Conservation (phyloP, 176 grass and related monocot species). For the Zea luxurians region DNA sequence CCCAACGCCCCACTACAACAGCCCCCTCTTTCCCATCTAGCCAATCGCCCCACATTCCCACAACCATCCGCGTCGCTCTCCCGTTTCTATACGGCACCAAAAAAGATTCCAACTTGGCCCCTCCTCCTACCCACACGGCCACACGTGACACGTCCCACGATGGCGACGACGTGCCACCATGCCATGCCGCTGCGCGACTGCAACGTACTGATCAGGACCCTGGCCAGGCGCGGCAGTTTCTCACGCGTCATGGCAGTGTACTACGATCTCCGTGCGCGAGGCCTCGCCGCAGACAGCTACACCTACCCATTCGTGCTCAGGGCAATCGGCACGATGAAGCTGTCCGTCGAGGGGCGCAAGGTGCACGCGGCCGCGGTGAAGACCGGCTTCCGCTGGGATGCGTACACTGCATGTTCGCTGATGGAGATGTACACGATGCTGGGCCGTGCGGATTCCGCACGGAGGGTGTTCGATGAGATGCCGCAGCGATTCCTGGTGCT, state of each 20-base stretch:
- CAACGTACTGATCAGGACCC: conserved; percentile 65
- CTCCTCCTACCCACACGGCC: conserved; percentile 25
- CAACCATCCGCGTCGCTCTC: conserved; percentile 15
- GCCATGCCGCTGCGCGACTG: conserved; percentile 47
- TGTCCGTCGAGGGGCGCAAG: conserved; percentile 48
- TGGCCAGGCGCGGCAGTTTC: conserved; percentile 43
- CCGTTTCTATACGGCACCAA: conserved; percentile 11
- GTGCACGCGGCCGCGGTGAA: conserved; percentile 43
- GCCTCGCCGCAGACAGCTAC: conserved; percentile 61
- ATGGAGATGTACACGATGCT: conserved; percentile 57
- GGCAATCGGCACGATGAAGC: conserved; percentile 50
- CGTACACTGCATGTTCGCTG: conserved; percentile 56
- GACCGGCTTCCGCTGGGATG: conserved; percentile 53
- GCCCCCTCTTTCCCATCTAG: no score
- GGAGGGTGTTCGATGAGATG: conserved; percentile 62
- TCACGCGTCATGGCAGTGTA: conserved; percentile 45
- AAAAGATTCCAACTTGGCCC: conserved; percentile 19
- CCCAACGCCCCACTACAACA: no score
- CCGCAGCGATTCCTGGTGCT: conserved; percentile 34
- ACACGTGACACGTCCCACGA: neutral
- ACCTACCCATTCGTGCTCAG: conserved; percentile 69
- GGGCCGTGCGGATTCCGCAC: conserved; percentile 25
- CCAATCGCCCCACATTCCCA: neutral
- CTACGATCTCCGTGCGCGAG: conserved; percentile 47
- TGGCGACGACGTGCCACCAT: conserved; percentile 32